These are phyloP conservation scores for Acephala macrosclerotiorum DNA, from an alignment of 2,329 filamentous ascomycete species.

Conservation along the genomic window DNA sequence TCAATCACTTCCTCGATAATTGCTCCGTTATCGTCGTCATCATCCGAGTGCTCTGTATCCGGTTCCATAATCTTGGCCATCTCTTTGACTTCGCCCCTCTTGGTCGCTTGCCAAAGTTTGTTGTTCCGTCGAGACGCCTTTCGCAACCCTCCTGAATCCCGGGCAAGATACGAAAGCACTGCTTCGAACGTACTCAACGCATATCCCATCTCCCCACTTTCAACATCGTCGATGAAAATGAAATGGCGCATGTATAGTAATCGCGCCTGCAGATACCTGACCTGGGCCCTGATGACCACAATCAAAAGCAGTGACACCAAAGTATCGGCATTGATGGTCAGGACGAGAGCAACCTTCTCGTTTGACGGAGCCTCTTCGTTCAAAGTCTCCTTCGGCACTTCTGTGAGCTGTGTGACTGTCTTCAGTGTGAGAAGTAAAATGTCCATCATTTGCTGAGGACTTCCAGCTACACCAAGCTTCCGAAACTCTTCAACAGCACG, in stretches of 20 bases:
- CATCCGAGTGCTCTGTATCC: constrained; percentile 46
- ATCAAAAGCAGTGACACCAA: constrained; percentile 90
- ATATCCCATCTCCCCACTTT: constrained; percentile 95
- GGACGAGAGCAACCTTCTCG: constrained; percentile 53
- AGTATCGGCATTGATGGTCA: constrained; percentile 82
- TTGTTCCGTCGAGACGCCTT: constrained; percentile 88
- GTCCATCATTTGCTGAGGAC: constrained; percentile 48
- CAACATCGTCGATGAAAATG: constrained; percentile 97
- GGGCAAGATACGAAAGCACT: constrained; percentile 85
- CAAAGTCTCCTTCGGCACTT: constrained; percentile 50
- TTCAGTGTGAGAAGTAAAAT: constrained; percentile 65
- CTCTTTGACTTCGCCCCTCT: constrained; percentile 76
- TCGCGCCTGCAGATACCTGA: constrained; percentile 86
- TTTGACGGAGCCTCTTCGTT: constrained; percentile 42
- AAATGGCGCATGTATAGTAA: constrained; percentile 97
- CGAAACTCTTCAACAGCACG: constrained; percentile 88
- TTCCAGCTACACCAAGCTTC: constrained; percentile 76
- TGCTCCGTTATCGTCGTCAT: constrained; percentile 44
- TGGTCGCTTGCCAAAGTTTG: constrained; percentile 85
- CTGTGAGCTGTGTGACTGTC: constrained; percentile 74
- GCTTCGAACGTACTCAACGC: constrained; percentile 95
- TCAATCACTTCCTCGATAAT: constrained; percentile 54
- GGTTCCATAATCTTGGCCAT: constrained; percentile 84
- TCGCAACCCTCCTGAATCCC: constrained; percentile 82
- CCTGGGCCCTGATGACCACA: constrained; percentile 89